These are phyloP conservation scores for Artomyces pyxidatus DNA, from an alignment of 768 basidiomycete genomes.

Conservation along the genomic window DNA sequence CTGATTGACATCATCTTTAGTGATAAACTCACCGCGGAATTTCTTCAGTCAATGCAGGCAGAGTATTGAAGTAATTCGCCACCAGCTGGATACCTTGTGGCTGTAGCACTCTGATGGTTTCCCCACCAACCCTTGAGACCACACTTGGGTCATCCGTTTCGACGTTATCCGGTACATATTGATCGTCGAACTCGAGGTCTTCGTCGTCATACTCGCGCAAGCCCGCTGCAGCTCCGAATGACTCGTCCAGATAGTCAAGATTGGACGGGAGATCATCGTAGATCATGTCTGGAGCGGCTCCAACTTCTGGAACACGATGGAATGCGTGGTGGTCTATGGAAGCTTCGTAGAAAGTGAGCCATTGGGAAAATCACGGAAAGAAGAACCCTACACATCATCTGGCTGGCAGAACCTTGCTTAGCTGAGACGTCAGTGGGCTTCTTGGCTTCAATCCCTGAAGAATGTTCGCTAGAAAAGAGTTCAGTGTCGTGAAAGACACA, in stretches of 20 bases:
- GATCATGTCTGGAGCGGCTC: slow-evolving; percentile 80
- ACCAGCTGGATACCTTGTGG: slow-evolving; percentile 54
- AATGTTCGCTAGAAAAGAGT: background rate
- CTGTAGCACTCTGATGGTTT: slow-evolving; percentile 76
- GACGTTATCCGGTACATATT: slow-evolving; percentile 3
- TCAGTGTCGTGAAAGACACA: too few relatives aligned
- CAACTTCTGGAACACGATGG: slow-evolving; percentile 62
- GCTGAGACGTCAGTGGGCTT: slow-evolving; percentile 8
- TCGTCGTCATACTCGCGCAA: slow-evolving; percentile 66
- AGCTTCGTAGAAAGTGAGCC: slow-evolving; percentile 30
- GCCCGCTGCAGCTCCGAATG: slow-evolving; percentile 73
- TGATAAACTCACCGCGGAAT: slow-evolving; percentile 36
- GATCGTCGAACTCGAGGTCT: slow-evolving; percentile 52
- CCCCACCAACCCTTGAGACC: slow-evolving; percentile 64
- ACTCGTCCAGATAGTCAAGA: slow-evolving; percentile 77
- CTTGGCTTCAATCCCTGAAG: background rate
- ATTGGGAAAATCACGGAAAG: background rate
- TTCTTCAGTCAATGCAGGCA: slow-evolving; percentile 45
- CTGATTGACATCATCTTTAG: too few relatives aligned
- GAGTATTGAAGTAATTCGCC: slow-evolving; percentile 66
- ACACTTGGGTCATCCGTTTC: slow-evolving; percentile 23
- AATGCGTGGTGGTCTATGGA: slow-evolving; percentile 84
- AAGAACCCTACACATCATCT: slow-evolving; percentile 21
- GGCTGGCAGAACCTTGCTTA: slow-evolving; percentile 6
- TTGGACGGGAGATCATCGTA: slow-evolving; percentile 88